Evolutionary conservation across 2,329 filamentous ascomycete species (phyloP), one percentile per base, ranked within the genome.

Genomic region (Nigrospora sphaerica): DNA sequence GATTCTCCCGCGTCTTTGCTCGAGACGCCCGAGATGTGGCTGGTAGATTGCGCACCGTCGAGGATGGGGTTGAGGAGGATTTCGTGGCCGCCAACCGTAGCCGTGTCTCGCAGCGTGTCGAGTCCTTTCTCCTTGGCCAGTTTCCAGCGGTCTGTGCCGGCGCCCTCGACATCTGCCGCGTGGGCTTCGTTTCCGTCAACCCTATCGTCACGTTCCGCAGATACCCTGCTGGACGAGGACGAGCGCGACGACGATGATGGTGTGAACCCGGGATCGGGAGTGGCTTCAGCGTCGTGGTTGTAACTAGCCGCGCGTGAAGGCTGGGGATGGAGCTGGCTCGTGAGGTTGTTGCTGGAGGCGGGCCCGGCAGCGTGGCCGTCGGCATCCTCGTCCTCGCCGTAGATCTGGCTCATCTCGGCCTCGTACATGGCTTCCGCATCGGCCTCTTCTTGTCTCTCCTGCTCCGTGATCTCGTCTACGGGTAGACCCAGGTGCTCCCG

Each of bases 401-500:
- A 85, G 40, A 85, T 80, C 6, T 75, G 72, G 32, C 79, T 69
- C 79, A 85, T 84, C 43, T 82, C 76, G 4, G 69, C 65, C 34
- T 52, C 47, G 23, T 45, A 51, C 39, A 47, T 28, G 18, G 28
- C 35, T 16, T 47, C 40, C 12, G 32, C 37, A 19, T 46, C 45
- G n/a, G 40, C 45, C 18, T 39, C 45, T 16, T 34, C 79, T 54
- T 80, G 76, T 43, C 85, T 77, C 54, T 90, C 84, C 50, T 92
- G 81, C 59, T 93, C 88, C 59, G 88, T 81, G 49, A 96, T 84
- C 58, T 88, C 87, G 63, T 98, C 93, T 4, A 95, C 89, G 60
- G 97, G 91, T 35, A 97, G 73, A n/a, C 93, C 93, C 31, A 98
- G 74, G 69, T 98, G 93, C 66, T 98, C 93, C 52, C 92, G 81